Conservation (phyloP, 495 filamentous ascomycete genomes). For the Daldinia concentrica region DNA sequence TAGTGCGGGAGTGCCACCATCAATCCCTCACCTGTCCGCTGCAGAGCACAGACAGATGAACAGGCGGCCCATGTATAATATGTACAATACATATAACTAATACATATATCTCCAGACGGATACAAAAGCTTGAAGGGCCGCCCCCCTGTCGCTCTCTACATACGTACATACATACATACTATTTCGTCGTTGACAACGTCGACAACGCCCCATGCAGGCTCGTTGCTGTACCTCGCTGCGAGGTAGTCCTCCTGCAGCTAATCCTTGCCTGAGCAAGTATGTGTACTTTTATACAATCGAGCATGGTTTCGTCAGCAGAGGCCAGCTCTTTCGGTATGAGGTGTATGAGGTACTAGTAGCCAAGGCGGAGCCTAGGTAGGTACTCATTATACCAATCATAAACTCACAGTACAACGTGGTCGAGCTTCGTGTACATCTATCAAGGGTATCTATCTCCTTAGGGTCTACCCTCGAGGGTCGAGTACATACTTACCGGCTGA, state of each 20-base stretch:
- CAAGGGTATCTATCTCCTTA: conserved; percentile 35
- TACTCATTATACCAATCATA: conserved; percentile 37
- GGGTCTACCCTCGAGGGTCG: conserved; percentile 41
- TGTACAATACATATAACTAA: conserved; percentile 13
- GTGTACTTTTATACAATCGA: conserved; percentile 37
- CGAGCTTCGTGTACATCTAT: conserved; percentile 40
- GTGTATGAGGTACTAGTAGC: conserved; percentile 40
- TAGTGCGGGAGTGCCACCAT: conserved; percentile 40
- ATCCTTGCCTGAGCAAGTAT: conserved; percentile 29
- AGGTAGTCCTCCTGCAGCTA: conserved; percentile 36
- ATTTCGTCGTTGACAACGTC: conserved; percentile 38
- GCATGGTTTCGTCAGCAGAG: conserved; percentile 39
- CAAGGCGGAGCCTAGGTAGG: conserved; percentile 39
- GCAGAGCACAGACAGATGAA: conserved; percentile 37
- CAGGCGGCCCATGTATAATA: conserved; percentile 18
- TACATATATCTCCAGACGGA: conserved; percentile 34
- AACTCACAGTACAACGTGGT: conserved; percentile 40
- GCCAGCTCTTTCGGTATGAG: conserved; percentile 33
- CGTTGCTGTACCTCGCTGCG: conserved; percentile 39
- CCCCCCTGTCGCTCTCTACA: conserved; percentile 34
- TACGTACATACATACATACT: neutral
- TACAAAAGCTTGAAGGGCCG: conserved; percentile 42
- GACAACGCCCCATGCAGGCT: conserved; percentile 38
- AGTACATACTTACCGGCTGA: conserved; percentile 44
- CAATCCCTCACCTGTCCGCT: conserved; percentile 28